Base-by-base conservation (phyloP, 2,329 filamentous ascomycete species). In the Fusarium anthophilum region DNA sequence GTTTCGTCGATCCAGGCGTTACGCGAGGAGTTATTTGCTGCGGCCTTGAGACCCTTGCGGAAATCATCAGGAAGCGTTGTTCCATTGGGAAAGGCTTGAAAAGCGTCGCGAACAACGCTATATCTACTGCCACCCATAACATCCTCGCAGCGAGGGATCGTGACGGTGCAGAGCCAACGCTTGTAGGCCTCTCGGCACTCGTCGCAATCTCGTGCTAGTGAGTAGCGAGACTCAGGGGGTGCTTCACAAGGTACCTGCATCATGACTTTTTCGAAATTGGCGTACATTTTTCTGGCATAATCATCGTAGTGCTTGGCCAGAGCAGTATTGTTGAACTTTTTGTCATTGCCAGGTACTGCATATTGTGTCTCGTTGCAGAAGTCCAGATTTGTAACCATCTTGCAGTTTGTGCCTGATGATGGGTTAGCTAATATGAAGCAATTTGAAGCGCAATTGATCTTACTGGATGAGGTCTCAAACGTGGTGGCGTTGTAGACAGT, bases 301-400 rank as follows among this genome's bases (percentile, higher is more conserved):
- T 90, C 83, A 82, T 99, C 96, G 84, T 98, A 99, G 66, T 93
- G 89, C 8, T 86, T 82, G 8, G 89, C 91, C 14, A 99, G 88
- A 24, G 86, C 84, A 5, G 88, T 85, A 76, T 91, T 90, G 60
- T 89, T 86, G 74, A 90, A 91, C 51, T 86, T 89, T 41, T 85
- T 83, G 5, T 90, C 87, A 78, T 97, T 97, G 45, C 93, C 91
- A 2, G 96, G 96, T 1, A 98, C 96, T 12, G 96, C 93, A 80
- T 98, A 98, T 57, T 96, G 94, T 54, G 96, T 93, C 77, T 96
- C 91, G 75, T 92, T 89, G 84, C 96, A 99, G 82, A 98, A 97
- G 0, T 91, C 86, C n/a, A 99, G 90, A 79, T 97, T 92, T 81
- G 92, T 95, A 51, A 98, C 87, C 45, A 99, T 88, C 68, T 92